These are phyloP conservation scores for Nannochloropsis oceanica DNA, from an alignment of 108 stramenopile species.

Conservation along the genomic window DNA sequence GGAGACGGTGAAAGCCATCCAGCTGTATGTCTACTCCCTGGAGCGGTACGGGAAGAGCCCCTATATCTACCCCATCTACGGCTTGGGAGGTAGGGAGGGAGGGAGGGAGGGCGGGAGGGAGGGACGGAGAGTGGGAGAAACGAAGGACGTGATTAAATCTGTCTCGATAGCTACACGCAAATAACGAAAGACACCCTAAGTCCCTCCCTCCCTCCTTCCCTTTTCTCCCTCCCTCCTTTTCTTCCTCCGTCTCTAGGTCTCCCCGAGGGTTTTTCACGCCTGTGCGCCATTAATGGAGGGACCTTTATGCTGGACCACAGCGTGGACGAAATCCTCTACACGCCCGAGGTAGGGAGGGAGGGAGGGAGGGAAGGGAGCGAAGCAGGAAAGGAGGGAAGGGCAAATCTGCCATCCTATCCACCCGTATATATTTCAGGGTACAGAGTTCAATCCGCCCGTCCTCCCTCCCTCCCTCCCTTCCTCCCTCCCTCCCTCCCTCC, in stretches of 20 bases:
- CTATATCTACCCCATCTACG: slow-evolving; percentile 97
- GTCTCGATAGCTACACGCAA: no score
- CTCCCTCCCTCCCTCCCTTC: background rate
- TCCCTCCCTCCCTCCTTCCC: background rate
- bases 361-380: background rate
- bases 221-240: background rate
- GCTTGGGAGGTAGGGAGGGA: slow-evolving; percentile 52
- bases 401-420: background rate
- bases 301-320: slow-evolving; percentile 97
- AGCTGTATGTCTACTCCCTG: slow-evolving; percentile 81
- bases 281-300: slow-evolving; percentile 95
- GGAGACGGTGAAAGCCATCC: slow-evolving; percentile 64
- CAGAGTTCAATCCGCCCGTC: no score
- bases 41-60: slow-evolving; percentile 79
- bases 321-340: slow-evolving; percentile 83
- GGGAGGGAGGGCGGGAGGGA: background rate
- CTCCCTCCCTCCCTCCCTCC: background rate
- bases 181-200: no score
- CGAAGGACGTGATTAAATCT: no score
- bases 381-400: background rate
- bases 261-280: slow-evolving; percentile 95
- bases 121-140: background rate
- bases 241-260: slow-evolving; percentile 37
- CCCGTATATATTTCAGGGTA: background rate
- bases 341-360: background rate